Evolutionary conservation across 2,329 filamentous ascomycete genomes (phyloP), one percentile per base, ranked within the genome.

Genomic region (Colletotrichum caudatum): DNA sequence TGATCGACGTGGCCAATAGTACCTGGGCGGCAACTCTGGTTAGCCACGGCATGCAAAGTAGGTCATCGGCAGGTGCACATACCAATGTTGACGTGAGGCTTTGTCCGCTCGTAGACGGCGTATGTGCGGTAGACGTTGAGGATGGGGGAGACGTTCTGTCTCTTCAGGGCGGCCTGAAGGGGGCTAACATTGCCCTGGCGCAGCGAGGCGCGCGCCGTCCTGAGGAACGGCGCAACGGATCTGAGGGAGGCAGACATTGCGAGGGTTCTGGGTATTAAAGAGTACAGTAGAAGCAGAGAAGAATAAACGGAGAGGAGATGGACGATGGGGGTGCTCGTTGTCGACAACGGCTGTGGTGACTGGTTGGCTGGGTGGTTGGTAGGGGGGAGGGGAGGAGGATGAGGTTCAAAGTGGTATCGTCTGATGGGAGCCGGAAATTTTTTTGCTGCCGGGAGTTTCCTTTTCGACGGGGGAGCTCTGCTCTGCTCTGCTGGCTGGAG

Each of bases 1-100:
- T 99, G 95, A 90, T 99, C 96, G 85, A 99, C 96, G 88, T 99
- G 96, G 78, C 96, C 96, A 85, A 99, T 99, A 78, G 96, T 99
- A 83, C 93, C 93, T 95, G 60, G 35, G 64, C 23, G 39, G 57
- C 23, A 20, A 20, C 16, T 4, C n/a, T 76, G 44, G 70, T 78
- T 69, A 78, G 74, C 58, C 26, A 33, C 51, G 46, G 11, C 5
- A 26, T 6, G 16, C 33, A 20, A 8, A 16, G 35, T 37, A 78
- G 35, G 74, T 57, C 29, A 29, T 26, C 66, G 56, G 56, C 65
- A 14, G 20, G 14, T 48, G 7, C 3, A 16, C 87, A 76, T 87
- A 93, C 96, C 96, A 80, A 99, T 96, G 87, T 99, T 99, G 76
- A 99, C 95, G 83, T 99, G 96, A 72, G 96, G 96, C 89, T 99